Evolutionary conservation across 768 basidiomycete genomes (phyloP), one percentile per base, ranked within the genome.

Genomic region (Baorangia bicolor): DNA sequence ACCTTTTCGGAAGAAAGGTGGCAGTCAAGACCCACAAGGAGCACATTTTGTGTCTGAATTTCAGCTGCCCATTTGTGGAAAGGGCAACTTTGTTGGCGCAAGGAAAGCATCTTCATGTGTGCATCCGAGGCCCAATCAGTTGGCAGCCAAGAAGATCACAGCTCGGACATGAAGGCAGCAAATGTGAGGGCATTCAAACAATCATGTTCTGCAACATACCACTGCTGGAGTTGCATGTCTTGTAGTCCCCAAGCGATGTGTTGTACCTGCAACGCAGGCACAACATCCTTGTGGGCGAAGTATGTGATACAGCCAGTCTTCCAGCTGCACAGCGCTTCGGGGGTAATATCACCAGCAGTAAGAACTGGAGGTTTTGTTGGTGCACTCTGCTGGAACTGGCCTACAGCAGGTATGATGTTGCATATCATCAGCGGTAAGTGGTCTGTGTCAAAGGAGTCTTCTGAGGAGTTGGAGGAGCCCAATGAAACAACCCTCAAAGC

Each of bases 211-310:
- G 28, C 51, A 16, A 44, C 5, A 34, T 60, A 60, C 58, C 58
- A 60, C 27, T 60, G 54, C 18, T 43, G 37, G 0, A 60, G 13
- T 0, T 27, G 31, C 1, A 39, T 4, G 21, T 60, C 58, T 11
- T 51, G 44, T 18, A 60, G 28, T 3, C 45, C 38, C 54, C 55
- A 60, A 6, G 50, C 43, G 9, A 60, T 31, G n/a, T 28, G 51
- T 20, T 33, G 7, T 1, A 60, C 55, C 16, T 59, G 49, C 0
- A 28, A 41, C 1, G 37, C 37, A 20, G 37, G 2, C 2, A 9
- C 49, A n/a, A 50, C 27, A n/a, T 25, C 38, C 21, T 31, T 39
- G 21, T 50, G 51, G 1, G 28, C 14, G 27, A 51, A 53, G 23
- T 44, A 57, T 9, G 51, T 50, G 4, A 2, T 14, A 11, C 55